phyloP scores from a whole-genome alignment of 805 yeast genomes.

The Suhomyces tanzawaensis region DNA sequence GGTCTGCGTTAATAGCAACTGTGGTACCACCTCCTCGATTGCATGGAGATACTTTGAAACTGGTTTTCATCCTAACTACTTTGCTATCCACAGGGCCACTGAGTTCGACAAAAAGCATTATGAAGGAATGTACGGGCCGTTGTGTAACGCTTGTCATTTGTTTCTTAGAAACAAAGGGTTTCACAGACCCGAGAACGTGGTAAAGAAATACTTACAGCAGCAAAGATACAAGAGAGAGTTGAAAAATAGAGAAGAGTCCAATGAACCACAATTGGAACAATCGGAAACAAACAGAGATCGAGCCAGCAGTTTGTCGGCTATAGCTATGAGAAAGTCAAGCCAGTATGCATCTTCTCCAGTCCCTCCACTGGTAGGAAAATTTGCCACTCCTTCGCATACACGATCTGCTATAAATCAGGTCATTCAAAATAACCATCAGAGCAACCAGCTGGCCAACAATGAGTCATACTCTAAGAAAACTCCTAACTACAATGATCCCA shows the following conservation, averaged over 20 bases:
- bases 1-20: slow-evolving; percentile 39
- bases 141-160: slow-evolving; percentile 46
- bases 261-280: slow-evolving; percentile 1
- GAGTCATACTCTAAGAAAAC: slow-evolving; percentile 12
- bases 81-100: slow-evolving; percentile 35
- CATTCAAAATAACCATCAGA: slow-evolving; percentile 23
- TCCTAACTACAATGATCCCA: slow-evolving; percentile 34
- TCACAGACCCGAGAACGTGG: slow-evolving; percentile 56
- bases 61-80: slow-evolving; percentile 36
- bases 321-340: slow-evolving; percentile 14
- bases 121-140: slow-evolving; percentile 48
- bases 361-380: slow-evolving; percentile 22
- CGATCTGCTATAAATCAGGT: slow-evolving; percentile 38
- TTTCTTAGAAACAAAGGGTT: slow-evolving; percentile 62
- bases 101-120: slow-evolving; percentile 39
- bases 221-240: slow-evolving; percentile 40
- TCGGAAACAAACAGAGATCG: slow-evolving; percentile 12
- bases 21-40: slow-evolving; percentile 37
- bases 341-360: slow-evolving; percentile 31
- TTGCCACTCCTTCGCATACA: slow-evolving; percentile 40
- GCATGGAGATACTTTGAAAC: slow-evolving; percentile 46
- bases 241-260: slow-evolving; percentile 26
- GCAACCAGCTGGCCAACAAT: neutral
- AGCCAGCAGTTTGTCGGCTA: slow-evolving; percentile 13
- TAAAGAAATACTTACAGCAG: slow-evolving; percentile 44